A percentile compares a stretch with the other conserved stretches of the same genome.
Evolutionary conservation across 257 asterid species (phyloP).

Genomic region (Eustoma russellianum): DNA sequence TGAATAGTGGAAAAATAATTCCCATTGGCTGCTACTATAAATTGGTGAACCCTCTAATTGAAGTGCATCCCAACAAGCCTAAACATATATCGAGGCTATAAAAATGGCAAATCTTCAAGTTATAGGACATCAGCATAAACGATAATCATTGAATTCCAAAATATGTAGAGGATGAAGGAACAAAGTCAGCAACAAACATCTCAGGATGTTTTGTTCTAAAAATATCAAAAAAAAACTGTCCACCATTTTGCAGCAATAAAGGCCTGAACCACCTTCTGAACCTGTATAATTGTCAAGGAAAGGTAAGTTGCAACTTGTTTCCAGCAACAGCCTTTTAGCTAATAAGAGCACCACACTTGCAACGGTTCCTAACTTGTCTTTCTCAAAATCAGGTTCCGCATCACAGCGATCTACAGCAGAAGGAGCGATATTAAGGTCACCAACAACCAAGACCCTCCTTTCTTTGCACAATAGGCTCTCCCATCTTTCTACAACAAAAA

Average conservation of each 20-base stretch:
- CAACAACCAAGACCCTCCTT: constrained; percentile 66
- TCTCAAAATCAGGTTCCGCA: constrained; percentile 84
- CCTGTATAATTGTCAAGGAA: constrained; percentile 33
- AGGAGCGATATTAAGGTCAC: constrained; percentile 95
- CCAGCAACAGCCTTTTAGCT: background rate
- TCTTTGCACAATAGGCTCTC: constrained; percentile 60
- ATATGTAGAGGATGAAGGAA: background rate
- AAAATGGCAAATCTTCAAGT: too few relatives aligned
- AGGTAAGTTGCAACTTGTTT: background rate
- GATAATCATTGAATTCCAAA: background rate
- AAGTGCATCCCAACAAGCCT: too few relatives aligned
- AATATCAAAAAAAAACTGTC: constrained; percentile 57
- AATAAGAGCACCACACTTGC: background rate
- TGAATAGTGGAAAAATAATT: background rate
- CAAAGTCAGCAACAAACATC: constrained; percentile 30
- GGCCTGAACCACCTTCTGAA: constrained; percentile 90
- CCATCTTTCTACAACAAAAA: constrained; percentile 75
- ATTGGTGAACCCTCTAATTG: too few relatives aligned
- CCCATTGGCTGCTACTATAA: too few relatives aligned
- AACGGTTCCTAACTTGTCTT: constrained; percentile 55
- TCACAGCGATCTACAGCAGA: constrained; percentile 77
- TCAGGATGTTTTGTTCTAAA: constrained; percentile 77
- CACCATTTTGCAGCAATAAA: constrained; percentile 63
- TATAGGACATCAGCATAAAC: too few relatives aligned
- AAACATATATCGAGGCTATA: too few relatives aligned